Base-by-base conservation (phyloP, 371 early-diverging fungal genomes). In the Apophysomyces elegans region DNA sequence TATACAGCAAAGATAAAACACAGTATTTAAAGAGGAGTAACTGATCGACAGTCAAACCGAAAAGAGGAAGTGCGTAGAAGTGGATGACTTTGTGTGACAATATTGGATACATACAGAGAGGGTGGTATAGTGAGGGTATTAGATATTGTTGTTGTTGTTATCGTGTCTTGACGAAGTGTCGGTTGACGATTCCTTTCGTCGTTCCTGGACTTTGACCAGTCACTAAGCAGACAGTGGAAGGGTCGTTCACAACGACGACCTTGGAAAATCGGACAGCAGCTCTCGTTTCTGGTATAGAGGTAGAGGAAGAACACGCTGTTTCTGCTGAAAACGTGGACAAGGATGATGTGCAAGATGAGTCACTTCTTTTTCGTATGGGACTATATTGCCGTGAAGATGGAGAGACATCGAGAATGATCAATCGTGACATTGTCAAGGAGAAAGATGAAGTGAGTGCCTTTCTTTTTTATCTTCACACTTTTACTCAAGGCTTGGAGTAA, bases 191-290 rank as follows among this genome's bases (percentile, higher is more conserved):
- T 13, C 59, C 41, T 59, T 59, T 59, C 36, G 39, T 59, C 4
- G 38, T 41, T 36, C 59, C 59, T 12, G 41, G 59, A 8, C 13
- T 59, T 43, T 59, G 38, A 18, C 36, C 41, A 38, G 38, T 37
- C 16, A 59, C 43, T 21, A 59, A 26, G 16, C 59, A 59, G 8
- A 59, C 43, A 39, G 43, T 38, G n/a, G 59, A 59, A 39, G 59
- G 59, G 8, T 59, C 37, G 16, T 59, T 59, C 8, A 59, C 59
- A n/a, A 59, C 59, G 11, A 59, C 59, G 18, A 59, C 59, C 26
- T 59, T 59, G 39, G 59, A 59, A 59, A 59, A 59, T 26, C 59
- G 59, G 12, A 59, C 59, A 16, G 39, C 54, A 18, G 54, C 21
- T 21, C 21, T n/a, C 9, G 54, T 4, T 16, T 50, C 54, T 7